A percentile compares a stretch with the other conserved stretches of the same genome.
Evolutionary conservation across 1,284 basidiomycete species (phyloP).

Genomic region (Takashimella tepidaria): DNA sequence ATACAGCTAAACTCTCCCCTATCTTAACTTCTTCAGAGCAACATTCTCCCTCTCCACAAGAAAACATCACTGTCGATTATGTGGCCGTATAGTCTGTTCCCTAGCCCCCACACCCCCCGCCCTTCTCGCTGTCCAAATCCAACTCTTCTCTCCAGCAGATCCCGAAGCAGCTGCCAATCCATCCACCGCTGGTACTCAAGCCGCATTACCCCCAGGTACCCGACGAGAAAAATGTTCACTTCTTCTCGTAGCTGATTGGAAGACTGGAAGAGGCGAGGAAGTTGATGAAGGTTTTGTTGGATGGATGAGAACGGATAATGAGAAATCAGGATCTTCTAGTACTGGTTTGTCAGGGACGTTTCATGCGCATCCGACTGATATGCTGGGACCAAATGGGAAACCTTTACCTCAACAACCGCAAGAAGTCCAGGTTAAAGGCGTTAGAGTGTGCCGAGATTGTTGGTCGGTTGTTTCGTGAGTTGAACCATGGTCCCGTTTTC

Average conservation of each 20-base stretch:
- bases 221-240: conserved; percentile 66
- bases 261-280: conserved; percentile 70
- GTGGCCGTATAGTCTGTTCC: conserved; percentile 87
- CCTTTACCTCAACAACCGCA: conserved; percentile 48
- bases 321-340: conserved; percentile 45
- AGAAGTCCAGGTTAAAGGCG: conserved; percentile 73
- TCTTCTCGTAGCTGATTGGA: conserved; percentile 71
- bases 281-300: conserved; percentile 77
- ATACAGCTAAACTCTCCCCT: background rate
- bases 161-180: conserved; percentile 12
- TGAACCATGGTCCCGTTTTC: too few relatives aligned
- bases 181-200: conserved; percentile 7
- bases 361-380: conserved; percentile 14
- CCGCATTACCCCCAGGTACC: conserved; percentile 47
- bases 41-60: conserved; percentile 85
- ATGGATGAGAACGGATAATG: conserved; percentile 49
- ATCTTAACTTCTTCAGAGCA: conserved; percentile 50
- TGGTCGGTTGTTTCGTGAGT: conserved; percentile 69
- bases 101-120: conserved; percentile 63
- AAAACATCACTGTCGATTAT: conserved; percentile 94
- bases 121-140: conserved; percentile 48
- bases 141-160: conserved; percentile 40
- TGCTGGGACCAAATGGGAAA: conserved; percentile 11
- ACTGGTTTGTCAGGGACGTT: conserved; percentile 17
- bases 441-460: conserved; percentile 78